A percentile compares a stretch with the other conserved stretches of the same genome.
These are phyloP conservation scores for Rhododendron ovatum DNA, from an alignment of 148 eudicot genomes.

Conservation along the genomic window DNA sequence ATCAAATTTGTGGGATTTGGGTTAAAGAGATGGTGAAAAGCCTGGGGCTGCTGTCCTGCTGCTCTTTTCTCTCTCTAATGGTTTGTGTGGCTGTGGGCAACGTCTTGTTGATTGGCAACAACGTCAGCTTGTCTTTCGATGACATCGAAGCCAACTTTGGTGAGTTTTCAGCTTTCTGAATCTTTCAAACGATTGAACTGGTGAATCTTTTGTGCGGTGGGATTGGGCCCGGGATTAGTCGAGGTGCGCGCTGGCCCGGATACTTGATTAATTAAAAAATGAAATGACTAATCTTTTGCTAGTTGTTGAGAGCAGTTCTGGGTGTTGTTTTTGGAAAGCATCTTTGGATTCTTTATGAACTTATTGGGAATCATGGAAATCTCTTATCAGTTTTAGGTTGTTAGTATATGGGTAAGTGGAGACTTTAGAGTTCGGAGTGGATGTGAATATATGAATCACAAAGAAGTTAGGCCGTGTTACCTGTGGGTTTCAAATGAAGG, in stretches of 20 bases:
- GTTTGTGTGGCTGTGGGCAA: constrained; percentile 30
- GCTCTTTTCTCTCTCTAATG: constrained; percentile 27
- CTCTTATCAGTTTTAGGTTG: not conserved
- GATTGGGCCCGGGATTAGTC: not conserved
- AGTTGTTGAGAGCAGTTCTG: not conserved
- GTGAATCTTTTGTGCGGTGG: not conserved
- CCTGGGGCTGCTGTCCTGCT: constrained; percentile 19
- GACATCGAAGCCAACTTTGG: constrained; percentile 86
- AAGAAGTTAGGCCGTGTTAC: not conserved
- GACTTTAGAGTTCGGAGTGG: not conserved
- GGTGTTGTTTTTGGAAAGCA: not conserved
- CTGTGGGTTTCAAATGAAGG: not conserved
- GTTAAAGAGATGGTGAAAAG: constrained; percentile 15
- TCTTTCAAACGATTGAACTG: not conserved
- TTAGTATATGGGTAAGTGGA: not conserved
- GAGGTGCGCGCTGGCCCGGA: not conserved
- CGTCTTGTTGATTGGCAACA: constrained; percentile 52
- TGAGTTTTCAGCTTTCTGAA: constrained; percentile 30
- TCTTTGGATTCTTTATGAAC: not conserved
- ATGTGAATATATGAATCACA: not conserved
- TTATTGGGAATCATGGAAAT: not conserved
- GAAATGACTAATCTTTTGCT: not conserved
- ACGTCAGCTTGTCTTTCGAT: constrained; percentile 48
- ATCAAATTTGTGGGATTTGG: not conserved
- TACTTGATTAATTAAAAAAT: not conserved